A percentile compares a stretch with the other conserved stretches of the same genome.
Conservation (phyloP, 2,329 filamentous ascomycete genomes). For the Fusarium sp. region DNA sequence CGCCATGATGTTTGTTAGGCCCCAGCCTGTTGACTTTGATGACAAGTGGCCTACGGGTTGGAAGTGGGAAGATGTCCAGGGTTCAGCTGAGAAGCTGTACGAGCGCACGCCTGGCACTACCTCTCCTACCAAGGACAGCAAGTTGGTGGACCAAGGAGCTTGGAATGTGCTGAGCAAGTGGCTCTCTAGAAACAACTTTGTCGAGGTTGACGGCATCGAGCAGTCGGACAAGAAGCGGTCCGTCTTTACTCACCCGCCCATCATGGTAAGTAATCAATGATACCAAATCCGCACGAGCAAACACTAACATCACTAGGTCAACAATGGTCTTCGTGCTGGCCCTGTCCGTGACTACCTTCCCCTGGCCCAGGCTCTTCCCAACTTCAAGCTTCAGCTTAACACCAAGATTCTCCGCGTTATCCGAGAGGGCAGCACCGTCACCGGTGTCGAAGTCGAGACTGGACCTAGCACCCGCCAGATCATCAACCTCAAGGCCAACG, state of each 20-base stretch:
- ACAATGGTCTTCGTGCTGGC: constrained; percentile 74
- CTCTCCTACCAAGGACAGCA: constrained; percentile 73
- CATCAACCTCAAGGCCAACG: constrained; percentile 41
- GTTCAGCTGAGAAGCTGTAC: constrained; percentile 72
- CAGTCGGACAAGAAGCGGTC: constrained; percentile 74
- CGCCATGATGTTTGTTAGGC: constrained; percentile 76
- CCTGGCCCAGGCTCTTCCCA: constrained; percentile 66
- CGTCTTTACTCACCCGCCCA: constrained; percentile 69
- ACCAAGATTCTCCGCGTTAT: constrained; percentile 76
- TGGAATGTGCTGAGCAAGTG: constrained; percentile 72
- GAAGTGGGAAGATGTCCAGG: constrained; percentile 68
- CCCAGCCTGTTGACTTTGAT: constrained; percentile 76
- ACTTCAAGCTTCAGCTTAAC: constrained; percentile 76
- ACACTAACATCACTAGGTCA: constrained; percentile 63
- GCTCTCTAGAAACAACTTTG: constrained; percentile 71
- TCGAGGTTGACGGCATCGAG: constrained; percentile 69
- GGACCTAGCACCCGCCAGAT: constrained; percentile 59
- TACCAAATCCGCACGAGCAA: no score
- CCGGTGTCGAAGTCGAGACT: constrained; percentile 76
- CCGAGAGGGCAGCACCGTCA: constrained; percentile 70
- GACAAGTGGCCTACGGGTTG: constrained; percentile 79
- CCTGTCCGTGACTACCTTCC: constrained; percentile 79
- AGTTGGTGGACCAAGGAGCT: constrained; percentile 75
- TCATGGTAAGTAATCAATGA: constrained; percentile 27
- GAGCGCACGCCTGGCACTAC: constrained; percentile 77